Evolutionary conservation across 768 basidiomycete species (phyloP).

Genomic region (Lactarius pseudohatsudake): DNA sequence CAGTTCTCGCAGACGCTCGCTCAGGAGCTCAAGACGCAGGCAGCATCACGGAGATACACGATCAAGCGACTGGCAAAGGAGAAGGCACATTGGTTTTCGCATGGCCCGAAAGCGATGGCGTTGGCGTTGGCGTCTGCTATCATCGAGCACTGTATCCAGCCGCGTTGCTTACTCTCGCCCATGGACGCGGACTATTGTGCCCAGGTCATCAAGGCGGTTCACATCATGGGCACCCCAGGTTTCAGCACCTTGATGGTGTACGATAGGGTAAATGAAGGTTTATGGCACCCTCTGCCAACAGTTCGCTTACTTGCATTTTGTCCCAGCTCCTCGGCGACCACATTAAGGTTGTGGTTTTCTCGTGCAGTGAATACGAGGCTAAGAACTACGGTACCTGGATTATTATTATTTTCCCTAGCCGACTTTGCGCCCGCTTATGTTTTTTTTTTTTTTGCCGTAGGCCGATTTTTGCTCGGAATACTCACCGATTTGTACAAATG

Average conservation of each 20-base stretch:
- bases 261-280: constrained; percentile 51
- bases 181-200: constrained; percentile 96
- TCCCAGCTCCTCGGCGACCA: constrained; percentile 79
- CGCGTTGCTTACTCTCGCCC: constrained; percentile 88
- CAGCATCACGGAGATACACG: constrained; percentile 67
- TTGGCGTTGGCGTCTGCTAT: constrained; percentile 57
- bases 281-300: constrained; percentile 34
- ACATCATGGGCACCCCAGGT: constrained; percentile 82
- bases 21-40: constrained; percentile 76
- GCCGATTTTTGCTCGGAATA: constrained; percentile 82
- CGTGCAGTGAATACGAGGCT: constrained; percentile 95
- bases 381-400: constrained; percentile 77
- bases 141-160: constrained; percentile 91
- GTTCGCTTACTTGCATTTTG: constrained; percentile 8
- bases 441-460: constrained; percentile 40
- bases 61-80: constrained; percentile 75
- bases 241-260: constrained; percentile 87
- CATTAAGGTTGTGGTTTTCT: constrained; percentile 81
- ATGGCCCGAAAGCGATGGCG: constrained; percentile 48
- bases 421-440: constrained; percentile 5
- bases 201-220: constrained; percentile 85
- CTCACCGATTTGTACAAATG: constrained; percentile 77
- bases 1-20: constrained; percentile 56
- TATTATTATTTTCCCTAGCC: background rate
- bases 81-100: constrained; percentile 81